Base-by-base conservation (phyloP, 2,329 filamentous ascomycete species). In the Sclerotiophoma versabilis region DNA sequence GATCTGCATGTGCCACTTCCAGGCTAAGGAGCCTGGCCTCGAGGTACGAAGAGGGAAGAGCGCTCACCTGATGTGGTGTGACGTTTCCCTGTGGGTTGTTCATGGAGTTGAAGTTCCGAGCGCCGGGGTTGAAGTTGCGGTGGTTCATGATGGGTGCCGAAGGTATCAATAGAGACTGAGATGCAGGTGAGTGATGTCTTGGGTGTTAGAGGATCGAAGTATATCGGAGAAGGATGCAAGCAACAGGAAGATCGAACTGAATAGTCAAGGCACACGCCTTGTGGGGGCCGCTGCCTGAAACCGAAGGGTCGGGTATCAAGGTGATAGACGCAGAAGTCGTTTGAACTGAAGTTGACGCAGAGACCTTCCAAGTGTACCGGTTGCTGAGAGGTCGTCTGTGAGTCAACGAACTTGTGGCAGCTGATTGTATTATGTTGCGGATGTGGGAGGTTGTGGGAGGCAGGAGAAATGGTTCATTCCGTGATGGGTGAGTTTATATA, bases 11-110 rank as follows among this genome's bases (percentile, higher is more conserved):
- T 27, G 52, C 56, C 11, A 55, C 45, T 45, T 69, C 60, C 11
- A 71, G 41, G 25, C 49, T 61, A 32, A 61, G 20, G 36, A 65
- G 17, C 6, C 60, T 59, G 19, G 58, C 49, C 39, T 65, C 64
- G 11, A 70, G 56, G 23, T 63, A 60, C 11, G 55, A 34, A 12
- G 45, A 54, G 2, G 49, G 45, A 47, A 51, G 32, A 38, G 48
- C 30, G 39, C 58, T 64, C 54, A 64, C 55, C 58, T 63, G 61
- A 23, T 22, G 51, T 19, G 43, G n/a, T 23, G 41, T 58, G 30
- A 6, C 27, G 38, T 39, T 49, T 25, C 57, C 33, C 14, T 29
- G 45, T 19, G 48, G n/a, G 9, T 32, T 12, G 11, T 34, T 23
- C 17, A 33, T 25, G 22, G 32, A 11, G 2, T 20, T 39, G 48